A percentile compares a stretch with the other conserved stretches of the same genome.
Evolutionary conservation across 257 asterid species (phyloP).

Genomic region (Solanum etuberosum): DNA sequence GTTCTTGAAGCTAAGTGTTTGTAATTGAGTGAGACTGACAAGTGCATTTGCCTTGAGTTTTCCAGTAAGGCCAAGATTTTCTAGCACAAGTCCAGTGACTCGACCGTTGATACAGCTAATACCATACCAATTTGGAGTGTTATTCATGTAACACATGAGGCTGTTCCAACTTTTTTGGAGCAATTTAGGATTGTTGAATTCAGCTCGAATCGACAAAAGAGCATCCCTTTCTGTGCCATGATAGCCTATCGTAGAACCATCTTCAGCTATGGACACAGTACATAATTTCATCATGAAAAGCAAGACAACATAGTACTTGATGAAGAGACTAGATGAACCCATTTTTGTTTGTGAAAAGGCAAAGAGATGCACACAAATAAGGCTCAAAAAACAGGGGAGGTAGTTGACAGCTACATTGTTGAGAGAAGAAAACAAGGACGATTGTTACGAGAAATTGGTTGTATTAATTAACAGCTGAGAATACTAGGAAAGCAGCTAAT

Average conservation of each 20-base stretch:
- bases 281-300: conserved; percentile 10
- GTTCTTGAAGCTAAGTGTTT: conserved; percentile 44
- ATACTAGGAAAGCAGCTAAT: conserved; percentile 17
- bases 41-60: conserved; percentile 30
- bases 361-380: neutral
- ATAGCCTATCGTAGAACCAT: conserved; percentile 17
- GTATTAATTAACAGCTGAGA: conserved; percentile 23
- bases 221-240: conserved; percentile 53
- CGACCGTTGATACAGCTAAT: conserved; percentile 43
- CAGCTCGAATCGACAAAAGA: conserved; percentile 28
- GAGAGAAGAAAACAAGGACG: conserved; percentile 32
- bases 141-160: conserved; percentile 44
- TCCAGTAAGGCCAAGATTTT: conserved; percentile 34
- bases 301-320: conserved; percentile 11
- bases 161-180: conserved; percentile 42
- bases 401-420: conserved; percentile 10
- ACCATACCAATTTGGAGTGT: conserved; percentile 48
- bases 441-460: neutral
- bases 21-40: conserved; percentile 35
- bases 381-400: neutral
- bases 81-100: conserved; percentile 42
- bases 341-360: neutral
- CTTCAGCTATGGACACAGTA: conserved; percentile 3
- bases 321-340: conserved; percentile 15
- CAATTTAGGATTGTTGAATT: conserved; percentile 20